Conservation (phyloP, 805 yeast genomes). For the Lachancea sp. region DNA sequence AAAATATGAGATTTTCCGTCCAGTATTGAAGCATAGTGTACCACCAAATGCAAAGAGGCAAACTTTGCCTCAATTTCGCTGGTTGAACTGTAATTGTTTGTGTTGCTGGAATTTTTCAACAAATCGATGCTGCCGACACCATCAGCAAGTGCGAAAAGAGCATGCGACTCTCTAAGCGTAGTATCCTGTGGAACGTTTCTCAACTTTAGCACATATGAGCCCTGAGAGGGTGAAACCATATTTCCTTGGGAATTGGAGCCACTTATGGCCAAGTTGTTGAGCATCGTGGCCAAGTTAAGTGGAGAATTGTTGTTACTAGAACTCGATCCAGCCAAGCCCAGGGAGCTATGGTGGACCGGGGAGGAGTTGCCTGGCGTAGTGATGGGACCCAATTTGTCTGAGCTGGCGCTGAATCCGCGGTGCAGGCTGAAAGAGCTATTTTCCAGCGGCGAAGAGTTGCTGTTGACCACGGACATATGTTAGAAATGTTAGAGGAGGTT, state of each 20-base stretch:
- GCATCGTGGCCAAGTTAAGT: constrained; percentile 27
- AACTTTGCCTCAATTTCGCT: constrained; percentile 37
- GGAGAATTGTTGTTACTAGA: constrained; percentile 20
- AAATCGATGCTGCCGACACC: constrained; percentile 52
- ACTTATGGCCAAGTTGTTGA: constrained; percentile 24
- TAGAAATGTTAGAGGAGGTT: background rate
- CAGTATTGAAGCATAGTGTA: constrained; percentile 37
- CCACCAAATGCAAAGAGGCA: constrained; percentile 39
- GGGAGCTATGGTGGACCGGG: constrained; percentile 17
- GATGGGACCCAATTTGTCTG: constrained; percentile 18
- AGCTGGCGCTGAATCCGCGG: constrained; percentile 19
- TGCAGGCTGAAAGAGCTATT: constrained; percentile 8
- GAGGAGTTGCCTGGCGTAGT: constrained; percentile 19
- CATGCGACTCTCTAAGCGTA: constrained; percentile 56
- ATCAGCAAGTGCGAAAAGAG: constrained; percentile 62
- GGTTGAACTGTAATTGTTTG: constrained; percentile 13
- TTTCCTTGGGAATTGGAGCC: constrained; percentile 13
- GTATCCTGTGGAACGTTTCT: constrained; percentile 59
- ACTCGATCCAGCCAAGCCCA: constrained; percentile 10
- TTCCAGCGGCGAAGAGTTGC: constrained; percentile 8
- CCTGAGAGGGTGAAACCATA: constrained; percentile 9
- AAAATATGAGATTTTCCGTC: constrained; percentile 39
- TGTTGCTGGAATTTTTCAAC: constrained; percentile 27
- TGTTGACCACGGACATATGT: constrained; percentile 10
- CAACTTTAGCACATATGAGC: constrained; percentile 36